Evolutionary conservation across 768 basidiomycete species (phyloP).

Genomic region (Lyophyllum shimeji): DNA sequence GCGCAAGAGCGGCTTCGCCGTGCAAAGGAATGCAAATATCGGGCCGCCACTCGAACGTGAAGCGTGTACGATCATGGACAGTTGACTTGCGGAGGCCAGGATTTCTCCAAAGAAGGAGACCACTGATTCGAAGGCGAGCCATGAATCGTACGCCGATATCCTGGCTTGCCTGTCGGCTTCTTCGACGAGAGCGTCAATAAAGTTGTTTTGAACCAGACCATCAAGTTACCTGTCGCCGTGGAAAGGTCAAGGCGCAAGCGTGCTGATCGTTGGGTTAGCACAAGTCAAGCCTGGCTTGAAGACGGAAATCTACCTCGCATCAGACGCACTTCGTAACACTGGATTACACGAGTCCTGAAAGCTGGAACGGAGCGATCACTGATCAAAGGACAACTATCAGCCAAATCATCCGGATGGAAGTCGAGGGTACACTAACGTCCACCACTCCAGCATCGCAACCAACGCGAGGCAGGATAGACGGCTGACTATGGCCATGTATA

Average conservation of each 20-base stretch:
- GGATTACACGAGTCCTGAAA: conserved; percentile 18
- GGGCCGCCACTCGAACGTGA: conserved; percentile 31
- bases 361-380: conserved; percentile 10
- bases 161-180: conserved; percentile 21
- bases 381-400: background rate
- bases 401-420: no score
- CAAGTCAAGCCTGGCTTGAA: no score
- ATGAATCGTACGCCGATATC: conserved; percentile 20
- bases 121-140: conserved; percentile 25
- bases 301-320: conserved; percentile 23
- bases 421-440: conserved; percentile 15
- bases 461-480: conserved; percentile 18
- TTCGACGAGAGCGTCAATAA: conserved; percentile 4
- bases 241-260: conserved; percentile 23
- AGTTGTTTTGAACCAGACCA: background rate
- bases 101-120: conserved; percentile 20
- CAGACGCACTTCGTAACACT: conserved; percentile 26
- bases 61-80: conserved; percentile 29
- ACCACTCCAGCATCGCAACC: conserved; percentile 21
- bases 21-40: conserved; percentile 33
- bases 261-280: conserved; percentile 3
- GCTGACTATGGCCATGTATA: conserved; percentile 15
- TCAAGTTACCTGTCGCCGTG: conserved; percentile 18
- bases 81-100: conserved; percentile 25
- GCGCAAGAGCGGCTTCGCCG: conserved; percentile 28